Conservation (phyloP, 495 filamentous ascomycete genomes). For the Neurospora terricola region DNA sequence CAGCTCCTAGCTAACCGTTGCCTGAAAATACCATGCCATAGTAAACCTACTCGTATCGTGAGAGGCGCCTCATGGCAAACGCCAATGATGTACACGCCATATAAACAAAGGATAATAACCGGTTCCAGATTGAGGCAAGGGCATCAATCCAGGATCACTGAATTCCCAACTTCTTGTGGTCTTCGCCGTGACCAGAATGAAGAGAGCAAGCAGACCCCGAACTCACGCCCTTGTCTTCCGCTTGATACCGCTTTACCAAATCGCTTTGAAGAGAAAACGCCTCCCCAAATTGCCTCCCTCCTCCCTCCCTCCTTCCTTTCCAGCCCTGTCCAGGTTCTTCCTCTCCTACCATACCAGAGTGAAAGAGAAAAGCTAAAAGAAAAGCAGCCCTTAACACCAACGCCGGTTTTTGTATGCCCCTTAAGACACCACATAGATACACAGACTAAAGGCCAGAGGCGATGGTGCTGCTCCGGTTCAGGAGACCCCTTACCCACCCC, state of each 20-base stretch:
- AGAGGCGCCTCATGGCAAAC: background rate
- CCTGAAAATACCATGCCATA: background rate
- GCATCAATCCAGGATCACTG: background rate
- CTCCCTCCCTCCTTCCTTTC: background rate
- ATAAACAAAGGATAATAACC: background rate
- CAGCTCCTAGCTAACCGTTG: background rate
- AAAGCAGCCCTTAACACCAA: conserved; percentile 7
- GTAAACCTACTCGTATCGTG: background rate
- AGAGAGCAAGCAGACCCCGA: background rate
- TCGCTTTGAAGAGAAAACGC: background rate
- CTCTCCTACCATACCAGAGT: background rate
- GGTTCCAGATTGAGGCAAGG: background rate
- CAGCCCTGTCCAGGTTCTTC: background rate
- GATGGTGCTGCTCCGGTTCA: background rate
- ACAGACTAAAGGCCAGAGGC: background rate
- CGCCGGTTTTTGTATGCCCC: conserved; percentile 22
- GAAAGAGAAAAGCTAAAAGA: conserved; percentile 4
- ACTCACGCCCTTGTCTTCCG: background rate
- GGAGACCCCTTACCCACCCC: background rate
- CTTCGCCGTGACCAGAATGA: background rate
- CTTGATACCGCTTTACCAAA: background rate
- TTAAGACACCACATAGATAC: conserved; percentile 16
- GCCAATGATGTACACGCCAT: background rate
- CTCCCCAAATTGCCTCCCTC: background rate
- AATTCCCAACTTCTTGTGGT: background rate